Evolutionary conservation across 1,139 yeast genomes (phyloP), one percentile per base, ranked within the genome.

Genomic region (Suhomyces bolitotheri): DNA sequence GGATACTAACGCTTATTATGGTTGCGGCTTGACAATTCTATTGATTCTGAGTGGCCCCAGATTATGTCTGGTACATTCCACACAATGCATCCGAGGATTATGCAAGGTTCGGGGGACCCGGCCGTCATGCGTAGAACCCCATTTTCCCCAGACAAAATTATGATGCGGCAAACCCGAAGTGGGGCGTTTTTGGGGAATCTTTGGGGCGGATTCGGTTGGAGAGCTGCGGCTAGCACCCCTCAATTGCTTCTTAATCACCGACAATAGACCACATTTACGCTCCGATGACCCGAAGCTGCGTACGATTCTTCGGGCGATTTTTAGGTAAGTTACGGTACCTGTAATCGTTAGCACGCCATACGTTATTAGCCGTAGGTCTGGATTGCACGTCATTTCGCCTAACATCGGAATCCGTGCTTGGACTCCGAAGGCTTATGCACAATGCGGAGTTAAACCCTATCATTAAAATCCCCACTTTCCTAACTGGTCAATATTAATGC

Each of bases 401-500:
- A n/a, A n/a, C 20, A 17, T 17, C 20, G 20, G 20, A n/a, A 17
- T 17, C 20, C 20, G 20, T 8, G 13, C 12, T 13, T 23, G 20
- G 10, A 31, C 22, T 31, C 34, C 34, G 34, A 29, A 19, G 9
- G 9, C 15, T 15, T 26, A 31, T 31, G 34, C 29, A 26, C 16
- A n/a, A 5, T 25, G 10, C 34, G 34, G 34, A 16, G 16, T 14
- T 31, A 31, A 17, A 10, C 11, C 5, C 9, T 9, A 13, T 10
- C 9, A 16, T 24, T 26, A 26, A 17, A 17, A 17, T 8, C 34
- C 34, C 34, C 34, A 31, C 34, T 22, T 31, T 26, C 34, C 34
- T 24, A 25, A 25, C 12, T 15, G 13, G 34, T 16, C 27, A 11
- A 22, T 16, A 12, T n/a, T 16, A n/a, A 22, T 10, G 16, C 14